Evolutionary conservation across 352 stramenopile species (phyloP).

Genomic region (Phytopythium litorale): DNA sequence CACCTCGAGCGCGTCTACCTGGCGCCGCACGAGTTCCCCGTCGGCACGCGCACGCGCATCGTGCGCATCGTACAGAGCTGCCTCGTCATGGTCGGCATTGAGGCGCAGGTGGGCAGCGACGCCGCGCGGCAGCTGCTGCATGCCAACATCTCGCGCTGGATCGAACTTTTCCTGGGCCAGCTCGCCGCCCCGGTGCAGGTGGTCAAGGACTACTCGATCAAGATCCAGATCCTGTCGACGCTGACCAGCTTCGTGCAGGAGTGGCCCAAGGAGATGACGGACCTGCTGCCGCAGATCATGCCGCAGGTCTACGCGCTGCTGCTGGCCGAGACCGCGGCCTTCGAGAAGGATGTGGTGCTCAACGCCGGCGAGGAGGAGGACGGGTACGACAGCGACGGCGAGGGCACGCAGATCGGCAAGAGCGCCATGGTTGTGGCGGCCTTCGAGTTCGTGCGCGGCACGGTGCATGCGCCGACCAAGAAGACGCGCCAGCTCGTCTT

Average conservation of each 20-base stretch:
- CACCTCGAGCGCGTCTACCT: slow-evolving; percentile 66
- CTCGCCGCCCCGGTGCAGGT: slow-evolving; percentile 33
- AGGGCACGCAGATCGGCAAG: slow-evolving; percentile 57
- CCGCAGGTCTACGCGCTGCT: slow-evolving; percentile 65
- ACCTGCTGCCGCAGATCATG: slow-evolving; percentile 68
- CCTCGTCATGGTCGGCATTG: slow-evolving; percentile 80
- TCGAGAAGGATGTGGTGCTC: slow-evolving; percentile 57
- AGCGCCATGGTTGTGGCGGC: slow-evolving; percentile 66
- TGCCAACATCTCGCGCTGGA: slow-evolving; percentile 66
- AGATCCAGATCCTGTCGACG: slow-evolving; percentile 73
- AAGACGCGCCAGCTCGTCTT: slow-evolving; percentile 69
- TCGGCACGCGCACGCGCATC: slow-evolving; percentile 48
- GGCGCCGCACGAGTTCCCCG: slow-evolving; percentile 37
- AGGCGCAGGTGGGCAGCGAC: slow-evolving; percentile 69
- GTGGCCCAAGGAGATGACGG: slow-evolving; percentile 78
- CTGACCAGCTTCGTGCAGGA: slow-evolving; percentile 79
- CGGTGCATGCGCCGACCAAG: slow-evolving; percentile 72
- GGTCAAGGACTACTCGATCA: slow-evolving; percentile 60
- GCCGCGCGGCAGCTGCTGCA: slow-evolving; percentile 56
- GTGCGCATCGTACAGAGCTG: slow-evolving; percentile 75
- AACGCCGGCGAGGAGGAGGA: slow-evolving; percentile 47
- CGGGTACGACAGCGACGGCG: slow-evolving; percentile 75
- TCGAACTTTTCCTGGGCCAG: slow-evolving; percentile 59
- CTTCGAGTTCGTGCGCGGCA: slow-evolving; percentile 72
- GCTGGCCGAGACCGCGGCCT: slow-evolving; percentile 32